Percentiles rank a stretch among this genome's conserved stretches.
Evolutionary conservation across 306 rosid genomes (phyloP).

Genomic region (Abrus precatorius): DNA sequence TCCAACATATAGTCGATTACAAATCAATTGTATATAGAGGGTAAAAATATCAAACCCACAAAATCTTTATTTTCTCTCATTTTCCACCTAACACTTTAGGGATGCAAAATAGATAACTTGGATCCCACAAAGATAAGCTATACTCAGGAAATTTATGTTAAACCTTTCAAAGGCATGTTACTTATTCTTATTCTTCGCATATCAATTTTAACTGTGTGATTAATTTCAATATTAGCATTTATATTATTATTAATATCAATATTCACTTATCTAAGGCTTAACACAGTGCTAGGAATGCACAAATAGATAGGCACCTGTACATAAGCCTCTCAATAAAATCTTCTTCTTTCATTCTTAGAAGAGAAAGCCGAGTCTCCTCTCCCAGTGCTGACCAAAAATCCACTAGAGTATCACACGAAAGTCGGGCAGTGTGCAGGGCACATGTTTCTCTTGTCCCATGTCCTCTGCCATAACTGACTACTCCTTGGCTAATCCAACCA

Average conservation of each 20-base stretch:
- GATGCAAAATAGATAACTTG: conserved; percentile 34
- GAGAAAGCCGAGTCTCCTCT: conserved; percentile 95
- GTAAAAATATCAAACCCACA: conserved; percentile 37
- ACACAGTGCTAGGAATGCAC: conserved; percentile 42
- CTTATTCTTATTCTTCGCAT: conserved; percentile 35
- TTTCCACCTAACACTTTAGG: conserved; percentile 6
- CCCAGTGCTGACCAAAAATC: conserved; percentile 99
- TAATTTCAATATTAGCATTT: conserved; percentile 36
- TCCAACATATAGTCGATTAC: conserved; percentile 35
- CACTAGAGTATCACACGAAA: conserved; percentile 95
- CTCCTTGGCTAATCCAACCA: conserved; percentile 99
- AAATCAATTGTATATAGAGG: conserved; percentile 37
- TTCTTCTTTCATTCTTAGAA: conserved; percentile 98
- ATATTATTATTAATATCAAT: conserved; percentile 41
- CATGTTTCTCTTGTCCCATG: conserved; percentile 98
- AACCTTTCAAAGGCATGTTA: conserved; percentile 45
- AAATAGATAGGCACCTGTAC: conserved; percentile 86
- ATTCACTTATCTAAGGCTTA: conserved; percentile 48
- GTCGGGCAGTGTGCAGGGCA: conserved; percentile 97
- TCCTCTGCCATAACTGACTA: conserved; percentile 87
- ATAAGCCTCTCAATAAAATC: conserved; percentile 99
- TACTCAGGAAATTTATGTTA: conserved; percentile 27
- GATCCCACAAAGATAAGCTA: conserved; percentile 15
- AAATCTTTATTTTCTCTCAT: conserved; percentile 15
- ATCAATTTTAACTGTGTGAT: conserved; percentile 46